A percentile compares a stretch with the other conserved stretches of the same genome.
These are phyloP conservation scores for Sphaerulina vaccinii DNA, from an alignment of 2,329 filamentous ascomycete genomes.

Conservation along the genomic window DNA sequence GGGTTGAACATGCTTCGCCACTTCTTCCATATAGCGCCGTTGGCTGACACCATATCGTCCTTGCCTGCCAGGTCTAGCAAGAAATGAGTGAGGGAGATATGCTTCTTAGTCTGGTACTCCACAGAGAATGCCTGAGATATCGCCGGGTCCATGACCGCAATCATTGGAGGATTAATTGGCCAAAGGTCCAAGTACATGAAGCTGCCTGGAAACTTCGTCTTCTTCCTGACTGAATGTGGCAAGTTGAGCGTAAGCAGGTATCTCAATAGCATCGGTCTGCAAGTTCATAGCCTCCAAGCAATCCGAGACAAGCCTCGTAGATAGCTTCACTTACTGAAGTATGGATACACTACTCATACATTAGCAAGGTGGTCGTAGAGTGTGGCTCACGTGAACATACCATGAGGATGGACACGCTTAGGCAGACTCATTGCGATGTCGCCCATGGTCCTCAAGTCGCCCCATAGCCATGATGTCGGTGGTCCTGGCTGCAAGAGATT, in stretches of 20 bases:
- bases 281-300: too few species aligned
- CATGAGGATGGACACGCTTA: constrained; percentile 14
- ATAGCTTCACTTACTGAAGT: neutral
- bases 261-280: neutral
- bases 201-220: constrained; percentile 22
- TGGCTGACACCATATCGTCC: constrained; percentile 35
- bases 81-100: constrained; percentile 12
- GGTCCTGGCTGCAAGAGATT: constrained; percentile 19
- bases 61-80: constrained; percentile 23
- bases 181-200: constrained; percentile 29
- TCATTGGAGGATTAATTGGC: constrained; percentile 24
- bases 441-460: constrained; percentile 22
- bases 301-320: too few species aligned
- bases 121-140: constrained; percentile 24
- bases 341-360: constrained; percentile 11
- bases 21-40: constrained; percentile 44
- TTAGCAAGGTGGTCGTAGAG: constrained; percentile 4
- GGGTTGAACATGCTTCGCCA: constrained; percentile 47
- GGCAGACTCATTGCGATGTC: constrained; percentile 14
- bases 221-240: constrained; percentile 12
- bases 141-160: constrained; percentile 24
- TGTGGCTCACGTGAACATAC: constrained; percentile 3
- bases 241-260: neutral
- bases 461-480: constrained; percentile 26
- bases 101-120: constrained; percentile 20